These are phyloP conservation scores for Kluyveromyces starmeri DNA, from an alignment of 805 yeast genomes.

Conservation along the genomic window DNA sequence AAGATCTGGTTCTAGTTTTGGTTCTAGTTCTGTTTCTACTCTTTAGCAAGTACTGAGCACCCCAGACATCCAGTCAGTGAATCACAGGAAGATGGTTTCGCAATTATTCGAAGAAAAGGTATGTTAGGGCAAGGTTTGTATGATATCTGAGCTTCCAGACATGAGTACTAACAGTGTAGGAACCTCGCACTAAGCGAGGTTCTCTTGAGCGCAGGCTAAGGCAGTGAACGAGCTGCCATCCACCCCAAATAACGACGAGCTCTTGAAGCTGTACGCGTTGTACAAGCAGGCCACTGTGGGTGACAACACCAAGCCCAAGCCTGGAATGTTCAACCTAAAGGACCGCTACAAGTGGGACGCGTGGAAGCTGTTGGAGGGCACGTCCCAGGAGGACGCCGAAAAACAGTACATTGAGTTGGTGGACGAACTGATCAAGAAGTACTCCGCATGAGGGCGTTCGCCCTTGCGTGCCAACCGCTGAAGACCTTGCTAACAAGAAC, in stretches of 20 bases:
- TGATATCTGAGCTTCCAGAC: neutral
- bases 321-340: constrained; percentile 86
- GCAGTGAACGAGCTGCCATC: constrained; percentile 66
- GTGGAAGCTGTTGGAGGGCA: constrained; percentile 85
- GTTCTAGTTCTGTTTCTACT: no score
- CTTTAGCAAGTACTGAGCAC: no score
- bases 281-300: constrained; percentile 97
- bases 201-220: constrained; percentile 69
- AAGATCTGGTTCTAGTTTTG: no score
- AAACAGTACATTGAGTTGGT: constrained; percentile 62
- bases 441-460: constrained; percentile 21
- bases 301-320: constrained; percentile 80
- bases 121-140: neutral
- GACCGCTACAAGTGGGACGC: constrained; percentile 98
- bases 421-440: constrained; percentile 50
- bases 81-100: constrained; percentile 25
- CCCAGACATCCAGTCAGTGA: no score
- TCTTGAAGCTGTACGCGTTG: constrained; percentile 79
- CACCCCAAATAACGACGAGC: constrained; percentile 81
- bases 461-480: no score
- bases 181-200: constrained; percentile 14
- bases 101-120: constrained; percentile 26
- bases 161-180: constrained; percentile 11
- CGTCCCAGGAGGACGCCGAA: constrained; percentile 86
- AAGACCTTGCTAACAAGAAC: no score